Conservation (phyloP, 495 filamentous ascomycete species). For the Letharia lupina region DNA sequence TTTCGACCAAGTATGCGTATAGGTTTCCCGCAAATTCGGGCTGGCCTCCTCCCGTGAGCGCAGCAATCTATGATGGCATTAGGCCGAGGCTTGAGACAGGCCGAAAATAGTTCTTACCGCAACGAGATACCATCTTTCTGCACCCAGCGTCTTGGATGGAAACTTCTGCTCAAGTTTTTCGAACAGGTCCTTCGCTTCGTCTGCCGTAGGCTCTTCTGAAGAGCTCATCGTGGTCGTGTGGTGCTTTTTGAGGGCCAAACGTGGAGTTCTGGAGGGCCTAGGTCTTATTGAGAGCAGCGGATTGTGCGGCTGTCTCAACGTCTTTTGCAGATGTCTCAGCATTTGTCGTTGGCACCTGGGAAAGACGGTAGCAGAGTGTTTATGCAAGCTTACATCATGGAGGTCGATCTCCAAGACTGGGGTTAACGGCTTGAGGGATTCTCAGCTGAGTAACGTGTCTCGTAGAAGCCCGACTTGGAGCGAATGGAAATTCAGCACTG, state of each 20-base stretch:
- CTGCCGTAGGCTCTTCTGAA: conserved; percentile 26
- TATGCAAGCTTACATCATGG: background rate
- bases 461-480: background rate
- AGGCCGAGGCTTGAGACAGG: background rate
- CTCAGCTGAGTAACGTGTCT: background rate
- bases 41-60: conserved; percentile 38
- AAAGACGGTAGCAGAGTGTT: background rate
- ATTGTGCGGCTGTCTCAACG: background rate
- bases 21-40: conserved; percentile 41
- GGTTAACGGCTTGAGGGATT: background rate
- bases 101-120: conserved; percentile 27
- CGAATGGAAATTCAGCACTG: background rate
- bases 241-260: background rate
- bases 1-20: conserved; percentile 42
- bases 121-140: conserved; percentile 51
- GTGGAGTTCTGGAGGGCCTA: background rate
- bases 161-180: conserved; percentile 44
- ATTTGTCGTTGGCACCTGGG: background rate
- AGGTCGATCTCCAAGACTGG: background rate
- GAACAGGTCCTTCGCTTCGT: conserved; percentile 37
- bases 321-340: background rate
- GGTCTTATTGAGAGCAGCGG: background rate
- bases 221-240: conserved; percentile 14
- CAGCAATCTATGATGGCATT: conserved; percentile 25
- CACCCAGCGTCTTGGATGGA: conserved; percentile 38